Evolutionary conservation across 1,284 basidiomycete genomes (phyloP), one percentile per base, ranked within the genome.

Genomic region (Trichosporon sp.): DNA sequence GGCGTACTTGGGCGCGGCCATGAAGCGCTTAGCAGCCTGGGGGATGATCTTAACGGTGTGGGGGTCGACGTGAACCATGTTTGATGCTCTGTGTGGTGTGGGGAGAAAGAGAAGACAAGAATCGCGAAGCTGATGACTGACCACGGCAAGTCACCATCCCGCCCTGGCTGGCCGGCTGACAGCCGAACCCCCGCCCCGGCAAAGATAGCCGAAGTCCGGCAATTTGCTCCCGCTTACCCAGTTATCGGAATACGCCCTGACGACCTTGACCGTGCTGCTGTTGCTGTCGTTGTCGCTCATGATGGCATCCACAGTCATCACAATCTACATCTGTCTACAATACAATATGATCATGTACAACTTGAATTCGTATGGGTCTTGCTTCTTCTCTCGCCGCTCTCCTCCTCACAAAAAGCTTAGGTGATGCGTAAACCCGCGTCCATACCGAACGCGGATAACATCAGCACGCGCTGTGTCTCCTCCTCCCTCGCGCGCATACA

Each of bases 1-100:
- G 14, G 79, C 80, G 70, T 76, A 83, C 38, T 76, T 72, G 68
- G 78, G 71, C 8, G 81, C 80, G 40, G 66, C 59, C 67, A 83
- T 76, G 74, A 83, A 83, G 65, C 71, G 68, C 74, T 78, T 77
- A 72, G 80, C 79, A 21, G 76, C 76, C 14, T 66, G 66, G 31
- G 74, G 70, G 54, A 73, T 70, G 72, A 73, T 35, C 70, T 73
- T 71, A 68, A 75, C 66, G 68, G 69, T 70, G 71, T 73, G 72
- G 66, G 74, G 73, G 69, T 74, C 73, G 71, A 74, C 69, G 73
- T 74, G 73, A 26, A 48, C 73, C 73, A 74, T 74, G 16, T 32
- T 70, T 63, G 16, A n/a, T 56, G 54, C 46, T 67, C 32, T 51
- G 16, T 51, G 66, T 37, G 48, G 48, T 35, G 10, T 12, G 46